A percentile compares a stretch with the other conserved stretches of the same genome.
phyloP scores from a whole-genome alignment of 1,284 basidiomycete species.

The Marasmius sp. region DNA sequence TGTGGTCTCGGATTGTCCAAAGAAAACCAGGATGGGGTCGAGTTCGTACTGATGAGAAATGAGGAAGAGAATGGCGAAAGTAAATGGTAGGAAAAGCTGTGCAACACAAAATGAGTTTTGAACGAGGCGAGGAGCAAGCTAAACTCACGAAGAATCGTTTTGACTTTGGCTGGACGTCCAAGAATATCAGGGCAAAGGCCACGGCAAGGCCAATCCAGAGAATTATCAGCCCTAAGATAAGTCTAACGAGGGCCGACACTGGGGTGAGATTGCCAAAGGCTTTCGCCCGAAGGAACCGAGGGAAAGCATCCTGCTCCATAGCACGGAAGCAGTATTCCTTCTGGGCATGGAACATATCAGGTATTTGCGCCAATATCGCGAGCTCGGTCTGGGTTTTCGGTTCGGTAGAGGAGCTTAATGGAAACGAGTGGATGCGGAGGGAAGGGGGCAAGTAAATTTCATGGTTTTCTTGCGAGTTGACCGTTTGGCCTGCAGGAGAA shows the following conservation, averaged over 20 bases:
- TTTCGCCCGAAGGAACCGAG: slow-evolving; percentile 92
- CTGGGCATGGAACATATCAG: slow-evolving; percentile 96
- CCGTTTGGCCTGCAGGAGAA: slow-evolving; percentile 64
- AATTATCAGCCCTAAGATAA: slow-evolving; percentile 81
- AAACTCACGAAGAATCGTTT: slow-evolving; percentile 90
- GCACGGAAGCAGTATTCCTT: slow-evolving; percentile 97
- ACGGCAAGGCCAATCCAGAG: slow-evolving; percentile 92
- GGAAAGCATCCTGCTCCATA: slow-evolving; percentile 98
- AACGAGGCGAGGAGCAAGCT: not conserved
- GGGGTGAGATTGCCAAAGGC: slow-evolving; percentile 97
- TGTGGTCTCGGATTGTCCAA: slow-evolving; percentile 84
- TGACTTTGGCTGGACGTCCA: slow-evolving; percentile 87
- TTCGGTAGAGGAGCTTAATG: slow-evolving; percentile 66
- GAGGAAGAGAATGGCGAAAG: slow-evolving; percentile 87
- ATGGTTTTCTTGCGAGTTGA: slow-evolving; percentile 70
- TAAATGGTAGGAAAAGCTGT: slow-evolving; percentile 92
- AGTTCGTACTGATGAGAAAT: slow-evolving; percentile 96
- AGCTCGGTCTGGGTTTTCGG: slow-evolving; percentile 72
- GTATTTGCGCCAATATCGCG: slow-evolving; percentile 83
- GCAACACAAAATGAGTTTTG: slow-evolving; percentile 17
- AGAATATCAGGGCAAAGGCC: slow-evolving; percentile 90
- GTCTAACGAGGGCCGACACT: slow-evolving; percentile 80
- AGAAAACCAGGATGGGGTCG: slow-evolving; percentile 87
- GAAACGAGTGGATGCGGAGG: slow-evolving; percentile 80
- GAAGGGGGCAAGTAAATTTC: slow-evolving; percentile 95